Base-by-base conservation (phyloP, 2,329 filamentous ascomycete genomes). In the Lizonia empirigonia region DNA sequence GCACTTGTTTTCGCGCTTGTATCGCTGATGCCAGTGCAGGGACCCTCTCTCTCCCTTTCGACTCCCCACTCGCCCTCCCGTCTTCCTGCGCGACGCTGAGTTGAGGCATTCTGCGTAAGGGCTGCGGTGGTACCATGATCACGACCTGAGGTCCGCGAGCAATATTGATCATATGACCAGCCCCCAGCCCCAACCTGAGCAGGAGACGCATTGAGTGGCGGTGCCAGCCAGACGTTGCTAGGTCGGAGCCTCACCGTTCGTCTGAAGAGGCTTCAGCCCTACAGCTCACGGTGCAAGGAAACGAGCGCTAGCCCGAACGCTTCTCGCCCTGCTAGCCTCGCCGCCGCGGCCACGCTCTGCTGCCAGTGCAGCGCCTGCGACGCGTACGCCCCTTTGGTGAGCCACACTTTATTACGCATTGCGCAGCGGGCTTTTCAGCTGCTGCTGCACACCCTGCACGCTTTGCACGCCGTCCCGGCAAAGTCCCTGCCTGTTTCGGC, bases 111-210 rank as follows among this genome's bases (percentile, higher is more conserved):
- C 40, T 55, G 56, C 53, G 52, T 55, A 63, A 59, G 56, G 60
- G 62, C 63, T 58, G 56, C 55, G 53, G 65, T 66, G 58, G 51
- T 63, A 67, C 61, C 60, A 69, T 69, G 66, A 56, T 54, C 60
- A 60, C 64, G 44, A 37, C 49, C 46, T 40, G 32, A 45, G 38
- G 42, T 26, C 34, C 33, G 34, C 27, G 44, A 50, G 42, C 50
- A 26, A 26, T 49, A 46, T 51, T 32, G 33, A 45, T 55, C 55
- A 53, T 55, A 51, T 56, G 58, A 56, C 35, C 54, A 32, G 38
- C 37, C 39, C 27, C 40, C 38, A 35, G 46, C 35, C 49, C 33
- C 42, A 32, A 48, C 32, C 41, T 30, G 32, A 32, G 37, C 49
- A 47, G 41, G 32, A 46, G 32, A 44, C 59, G 55, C 51, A 58